Percentiles rank a stretch among this genome's conserved stretches.
Evolutionary conservation across 768 basidiomycete species (phyloP).

Genomic region (Collybia sordida): DNA sequence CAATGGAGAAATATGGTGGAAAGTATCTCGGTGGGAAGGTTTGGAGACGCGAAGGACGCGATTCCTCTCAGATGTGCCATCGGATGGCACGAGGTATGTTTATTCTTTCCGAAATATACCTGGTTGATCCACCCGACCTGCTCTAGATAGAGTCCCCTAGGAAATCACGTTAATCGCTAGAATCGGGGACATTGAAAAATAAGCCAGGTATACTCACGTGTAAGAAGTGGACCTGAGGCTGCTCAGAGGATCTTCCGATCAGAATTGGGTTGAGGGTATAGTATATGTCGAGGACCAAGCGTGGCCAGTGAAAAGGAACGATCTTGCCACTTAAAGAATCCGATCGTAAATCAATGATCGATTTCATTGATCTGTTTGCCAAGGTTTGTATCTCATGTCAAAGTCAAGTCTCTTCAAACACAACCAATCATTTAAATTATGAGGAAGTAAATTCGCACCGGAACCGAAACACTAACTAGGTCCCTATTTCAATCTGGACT

Average conservation of each 20-base stretch:
- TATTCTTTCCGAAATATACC: constrained; percentile 9
- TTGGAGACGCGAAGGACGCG: constrained; percentile 7
- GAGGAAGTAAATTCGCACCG: no score
- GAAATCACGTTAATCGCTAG: constrained; percentile 7
- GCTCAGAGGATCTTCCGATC: constrained; percentile 11
- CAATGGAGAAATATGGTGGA: constrained; percentile 43
- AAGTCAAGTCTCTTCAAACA: no score
- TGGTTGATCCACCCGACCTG: neutral
- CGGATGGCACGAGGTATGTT: neutral
- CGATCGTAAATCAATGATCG: constrained; percentile 10
- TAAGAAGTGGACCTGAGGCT: neutral
- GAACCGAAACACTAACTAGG: no score
- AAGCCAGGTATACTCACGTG: constrained; percentile 1
- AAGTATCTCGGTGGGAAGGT: constrained; percentile 36
- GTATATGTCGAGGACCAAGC: constrained; percentile 2
- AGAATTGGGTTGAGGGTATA: constrained; percentile 4
- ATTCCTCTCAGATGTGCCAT: constrained; percentile 6
- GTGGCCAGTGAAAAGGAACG: constrained; percentile 14
- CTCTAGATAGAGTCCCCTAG: no score
- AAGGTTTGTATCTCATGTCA: no score
- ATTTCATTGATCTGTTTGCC: constrained; percentile 1
- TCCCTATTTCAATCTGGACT: no score
- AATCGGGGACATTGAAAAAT: constrained; percentile 2
- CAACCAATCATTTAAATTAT: no score
- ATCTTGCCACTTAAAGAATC: constrained; percentile 16